Percentiles rank a stretch among this genome's conserved stretches.
These are phyloP conservation scores for Apophysomyces trapeziformis DNA, from an alignment of 371 early-diverging fungal genomes.

Conservation along the genomic window DNA sequence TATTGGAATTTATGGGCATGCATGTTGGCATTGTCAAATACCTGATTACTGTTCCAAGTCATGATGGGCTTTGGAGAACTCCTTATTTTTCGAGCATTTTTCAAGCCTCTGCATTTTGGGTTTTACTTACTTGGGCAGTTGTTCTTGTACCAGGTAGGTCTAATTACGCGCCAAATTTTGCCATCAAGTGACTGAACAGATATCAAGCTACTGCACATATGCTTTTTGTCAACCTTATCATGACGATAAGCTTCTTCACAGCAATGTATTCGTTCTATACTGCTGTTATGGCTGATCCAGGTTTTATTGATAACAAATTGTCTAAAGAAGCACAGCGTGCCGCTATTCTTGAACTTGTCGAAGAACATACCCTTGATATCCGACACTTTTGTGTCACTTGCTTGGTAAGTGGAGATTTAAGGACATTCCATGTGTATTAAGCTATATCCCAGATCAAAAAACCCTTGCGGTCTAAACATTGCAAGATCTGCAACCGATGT, in stretches of 20 bases:
- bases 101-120: slow-evolving; percentile 79
- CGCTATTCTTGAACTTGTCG: slow-evolving; percentile 69
- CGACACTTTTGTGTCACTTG: slow-evolving; percentile 87
- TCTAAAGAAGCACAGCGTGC: slow-evolving; percentile 50
- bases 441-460: slow-evolving; percentile 59
- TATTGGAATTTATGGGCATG: slow-evolving; percentile 55
- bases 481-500: slow-evolving; percentile 95
- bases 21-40: slow-evolving; percentile 67
- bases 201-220: slow-evolving; percentile 66
- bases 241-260: slow-evolving; percentile 56
- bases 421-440: neutral
- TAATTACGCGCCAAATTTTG: neutral
- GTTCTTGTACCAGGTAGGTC: slow-evolving; percentile 38
- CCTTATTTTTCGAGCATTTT: slow-evolving; percentile 89
- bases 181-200: too few relatives aligned
- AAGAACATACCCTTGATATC: slow-evolving; percentile 70
- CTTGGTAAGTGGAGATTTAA: slow-evolving; percentile 39
- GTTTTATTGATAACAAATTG: slow-evolving; percentile 66
- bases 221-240: slow-evolving; percentile 63
- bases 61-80: slow-evolving; percentile 67
- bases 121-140: slow-evolving; percentile 64
- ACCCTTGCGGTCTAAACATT: slow-evolving; percentile 98
- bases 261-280: slow-evolving; percentile 77
- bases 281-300: slow-evolving; percentile 81
- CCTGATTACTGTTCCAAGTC: slow-evolving; percentile 58